phyloP scores from a whole-genome alignment of 176 grass and related monocot genomes.

The Raddia distichophylla region DNA sequence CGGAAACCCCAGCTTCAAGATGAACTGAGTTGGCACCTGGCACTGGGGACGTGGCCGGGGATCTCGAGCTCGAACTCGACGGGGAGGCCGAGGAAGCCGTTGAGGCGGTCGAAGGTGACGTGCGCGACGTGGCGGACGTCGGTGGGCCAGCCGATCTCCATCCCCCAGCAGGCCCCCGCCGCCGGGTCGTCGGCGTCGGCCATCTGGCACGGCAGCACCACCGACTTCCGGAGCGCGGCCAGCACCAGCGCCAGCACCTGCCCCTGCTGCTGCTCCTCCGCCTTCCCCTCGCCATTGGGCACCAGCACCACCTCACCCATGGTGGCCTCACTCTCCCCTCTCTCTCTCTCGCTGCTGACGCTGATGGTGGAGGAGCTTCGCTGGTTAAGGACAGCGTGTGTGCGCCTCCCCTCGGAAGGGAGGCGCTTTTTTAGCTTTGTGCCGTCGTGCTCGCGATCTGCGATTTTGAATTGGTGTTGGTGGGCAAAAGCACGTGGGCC shows the following conservation, averaged over 20 bases:
- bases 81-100: conserved; percentile 91
- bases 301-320: conserved; percentile 55
- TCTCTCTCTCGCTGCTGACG: background rate
- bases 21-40: conserved; percentile 47
- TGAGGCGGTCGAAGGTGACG: conserved; percentile 95
- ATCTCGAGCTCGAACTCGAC: conserved; percentile 90
- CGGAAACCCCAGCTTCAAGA: background rate
- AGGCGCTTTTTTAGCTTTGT: conserved; percentile 11
- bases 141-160: conserved; percentile 90
- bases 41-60: conserved; percentile 76
- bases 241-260: conserved; percentile 57
- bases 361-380: background rate
- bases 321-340: background rate
- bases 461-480: conserved; percentile 29
- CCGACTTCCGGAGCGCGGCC: conserved; percentile 62
- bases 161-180: conserved; percentile 36
- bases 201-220: conserved; percentile 68
- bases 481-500: conserved; percentile 22
- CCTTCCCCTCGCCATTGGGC: conserved; percentile 44
- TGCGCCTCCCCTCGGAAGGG: conserved; percentile 37
- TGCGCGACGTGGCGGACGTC: conserved; percentile 93
- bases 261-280: conserved; percentile 47
- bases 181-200: conserved; percentile 34
- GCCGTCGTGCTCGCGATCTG: conserved; percentile 23
- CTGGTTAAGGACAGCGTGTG: background rate